Evolutionary conservation across 2,329 filamentous ascomycete species (phyloP).

Genomic region (Epichloe aotearoae): DNA sequence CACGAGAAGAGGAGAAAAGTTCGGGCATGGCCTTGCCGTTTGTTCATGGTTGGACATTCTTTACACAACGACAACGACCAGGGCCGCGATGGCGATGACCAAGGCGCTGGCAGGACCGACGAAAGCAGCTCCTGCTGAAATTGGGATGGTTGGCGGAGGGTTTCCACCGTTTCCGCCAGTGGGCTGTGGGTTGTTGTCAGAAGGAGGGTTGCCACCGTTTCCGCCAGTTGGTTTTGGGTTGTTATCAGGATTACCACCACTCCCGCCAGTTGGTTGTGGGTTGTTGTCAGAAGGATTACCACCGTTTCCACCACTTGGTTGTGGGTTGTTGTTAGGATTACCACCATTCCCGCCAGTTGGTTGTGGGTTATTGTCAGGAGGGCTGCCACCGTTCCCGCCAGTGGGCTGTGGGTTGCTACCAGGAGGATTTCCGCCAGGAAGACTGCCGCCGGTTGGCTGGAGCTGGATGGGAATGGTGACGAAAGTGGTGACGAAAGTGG

Average conservation of each 20-base stretch:
- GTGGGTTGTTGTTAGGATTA: no score
- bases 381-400: neutral
- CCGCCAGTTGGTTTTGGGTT: neutral
- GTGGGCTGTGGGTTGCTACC: neutral
- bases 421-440: neutral
- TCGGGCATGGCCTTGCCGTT: neutral
- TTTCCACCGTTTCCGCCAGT: neutral
- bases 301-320: neutral
- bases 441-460: neutral
- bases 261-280: neutral
- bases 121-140: neutral
- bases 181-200: neutral
- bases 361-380: neutral
- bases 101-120: conserved; percentile 1
- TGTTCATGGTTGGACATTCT: neutral
- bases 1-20: no score
- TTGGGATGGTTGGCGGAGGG: neutral
- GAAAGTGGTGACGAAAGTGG: neutral
- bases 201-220: no score
- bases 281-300: neutral
- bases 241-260: no score
- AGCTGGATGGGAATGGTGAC: conserved; percentile 1
- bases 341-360: neutral
- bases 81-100: conserved; percentile 1
- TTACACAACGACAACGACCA: conserved; percentile 1